These are phyloP conservation scores for Yamadazyma triangularis DNA, from an alignment of 1,139 yeast genomes.

Conservation along the genomic window DNA sequence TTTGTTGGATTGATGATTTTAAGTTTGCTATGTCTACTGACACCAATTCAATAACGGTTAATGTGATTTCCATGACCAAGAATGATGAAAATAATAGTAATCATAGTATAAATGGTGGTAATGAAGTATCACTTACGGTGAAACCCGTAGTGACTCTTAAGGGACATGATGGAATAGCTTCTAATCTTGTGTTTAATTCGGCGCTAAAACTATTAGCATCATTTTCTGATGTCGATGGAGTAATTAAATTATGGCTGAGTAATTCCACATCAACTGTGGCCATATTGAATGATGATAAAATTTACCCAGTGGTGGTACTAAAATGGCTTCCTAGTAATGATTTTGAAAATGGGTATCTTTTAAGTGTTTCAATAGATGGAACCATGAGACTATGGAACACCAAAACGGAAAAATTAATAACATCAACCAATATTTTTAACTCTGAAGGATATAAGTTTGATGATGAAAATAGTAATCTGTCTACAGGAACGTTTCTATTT, in stretches of 20 bases:
- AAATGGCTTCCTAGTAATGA: slow-evolving; percentile 41
- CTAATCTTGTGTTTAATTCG: slow-evolving; percentile 50
- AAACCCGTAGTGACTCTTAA: slow-evolving; percentile 56
- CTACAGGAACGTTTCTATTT: slow-evolving; percentile 29
- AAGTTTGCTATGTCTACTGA: slow-evolving; percentile 70
- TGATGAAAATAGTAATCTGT: neutral
- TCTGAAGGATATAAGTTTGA: slow-evolving; percentile 5
- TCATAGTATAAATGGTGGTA: no score
- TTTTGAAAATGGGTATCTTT: slow-evolving; percentile 12
- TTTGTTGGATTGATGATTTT: slow-evolving; percentile 66
- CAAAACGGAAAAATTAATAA: slow-evolving; percentile 24
- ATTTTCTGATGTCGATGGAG: slow-evolving; percentile 66
- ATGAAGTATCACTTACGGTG: no score
- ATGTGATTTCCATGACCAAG: slow-evolving; percentile 30
- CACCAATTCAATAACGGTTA: slow-evolving; percentile 54
- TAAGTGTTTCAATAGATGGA: slow-evolving; percentile 63
- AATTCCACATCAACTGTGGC: slow-evolving; percentile 45
- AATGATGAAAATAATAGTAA: no score
- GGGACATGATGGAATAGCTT: slow-evolving; percentile 66
- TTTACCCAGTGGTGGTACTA: slow-evolving; percentile 53
- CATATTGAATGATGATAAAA: slow-evolving; percentile 21
- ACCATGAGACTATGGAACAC: slow-evolving; percentile 66
- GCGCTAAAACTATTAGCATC: slow-evolving; percentile 57
- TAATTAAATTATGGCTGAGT: slow-evolving; percentile 69
- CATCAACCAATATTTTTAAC: slow-evolving; percentile 7